Base-by-base conservation (phyloP, 1,284 basidiomycete genomes). In the Naganishia liquefaciens region DNA sequence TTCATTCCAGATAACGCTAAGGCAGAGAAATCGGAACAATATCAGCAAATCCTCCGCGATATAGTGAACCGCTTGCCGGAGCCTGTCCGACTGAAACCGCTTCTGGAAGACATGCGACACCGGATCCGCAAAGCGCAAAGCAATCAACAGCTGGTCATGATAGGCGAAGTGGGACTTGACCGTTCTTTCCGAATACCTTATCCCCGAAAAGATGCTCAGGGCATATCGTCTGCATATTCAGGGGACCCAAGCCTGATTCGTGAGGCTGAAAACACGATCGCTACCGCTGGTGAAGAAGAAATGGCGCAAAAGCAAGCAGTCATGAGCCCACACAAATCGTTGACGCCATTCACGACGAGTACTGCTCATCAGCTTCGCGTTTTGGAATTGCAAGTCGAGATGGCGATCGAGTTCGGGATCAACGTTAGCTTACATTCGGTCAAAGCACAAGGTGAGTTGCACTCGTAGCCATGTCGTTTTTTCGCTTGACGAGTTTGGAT, bases 101-200 rank as follows among this genome's bases (percentile, higher is more conserved):
- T 68, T 33, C 73, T 73, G 9, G 70, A 60, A 0, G 47, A 58
- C 19, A 68, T 74, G 54, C 73, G 68, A 19, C 15, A 28, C 0
- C 54, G 69, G 57, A 75, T 74, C 65, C 66, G 1, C 11, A 51
- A 53, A 1, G 69, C 69, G 10, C 30, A 66, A 42, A 67, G 43
- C 0, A 42, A 66, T 15, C 73, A 73, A 2, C 65, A 69, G 33
- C 52, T 72, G 5, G 75, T 74, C 0, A 79, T 81, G 71, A 63
- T 82, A 6, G 81, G 81, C 39, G 81, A 82, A 70, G 73, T 82
- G 2, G 81, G 81, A 0, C 69, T 82, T 11, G 81, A 82, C 67
- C 73, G 73, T 1, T 72, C 74, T 21, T 80, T 80, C 28, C 70
- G 76, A 37, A 67, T 81, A 40, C 73, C 77, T 2, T 75, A 73